Conservation (phyloP, 768 basidiomycete genomes). For the Austroboletus festivus region DNA sequence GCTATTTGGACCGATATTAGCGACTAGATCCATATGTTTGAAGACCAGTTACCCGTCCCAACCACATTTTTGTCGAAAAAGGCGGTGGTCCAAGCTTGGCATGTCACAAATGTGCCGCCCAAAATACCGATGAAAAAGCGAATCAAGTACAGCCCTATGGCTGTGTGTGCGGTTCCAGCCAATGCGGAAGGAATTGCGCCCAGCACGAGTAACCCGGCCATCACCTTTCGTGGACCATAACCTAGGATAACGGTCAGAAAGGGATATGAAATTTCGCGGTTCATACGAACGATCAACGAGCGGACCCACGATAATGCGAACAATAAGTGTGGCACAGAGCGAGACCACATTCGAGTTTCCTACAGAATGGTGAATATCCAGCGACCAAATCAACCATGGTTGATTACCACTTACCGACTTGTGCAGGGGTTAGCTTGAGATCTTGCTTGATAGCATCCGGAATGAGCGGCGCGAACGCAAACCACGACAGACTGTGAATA, state of each 20-base stretch:
- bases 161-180: conserved; percentile 46
- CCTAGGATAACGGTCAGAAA: conserved; percentile 7
- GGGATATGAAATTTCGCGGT: not conserved
- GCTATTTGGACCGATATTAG: conserved; percentile 30
- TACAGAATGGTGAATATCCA: conserved; percentile 5
- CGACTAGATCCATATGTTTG: conserved; percentile 10
- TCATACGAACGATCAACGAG: conserved; percentile 40
- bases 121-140: conserved; percentile 62
- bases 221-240: conserved; percentile 52
- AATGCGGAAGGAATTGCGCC: conserved; percentile 60
- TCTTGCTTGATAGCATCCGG: conserved; percentile 54
- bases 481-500: conserved; percentile 41
- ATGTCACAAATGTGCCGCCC: conserved; percentile 59
- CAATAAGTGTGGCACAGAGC: conserved; percentile 45
- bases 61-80: conserved; percentile 55
- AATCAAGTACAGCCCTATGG: conserved; percentile 39
- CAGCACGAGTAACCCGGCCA: conserved; percentile 50
- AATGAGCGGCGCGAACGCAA: conserved; percentile 60
- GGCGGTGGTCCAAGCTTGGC: conserved; percentile 57
- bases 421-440: conserved; percentile 43
- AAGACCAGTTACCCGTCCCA: conserved; percentile 28
- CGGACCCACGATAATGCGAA: conserved; percentile 48
- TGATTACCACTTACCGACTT: conserved; percentile 36
- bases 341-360: conserved; percentile 51
- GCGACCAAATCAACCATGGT: too few relatives aligned